These are phyloP conservation scores for Ophiostoma piceae DNA, from an alignment of 2,329 filamentous ascomycete genomes.

Conservation along the genomic window DNA sequence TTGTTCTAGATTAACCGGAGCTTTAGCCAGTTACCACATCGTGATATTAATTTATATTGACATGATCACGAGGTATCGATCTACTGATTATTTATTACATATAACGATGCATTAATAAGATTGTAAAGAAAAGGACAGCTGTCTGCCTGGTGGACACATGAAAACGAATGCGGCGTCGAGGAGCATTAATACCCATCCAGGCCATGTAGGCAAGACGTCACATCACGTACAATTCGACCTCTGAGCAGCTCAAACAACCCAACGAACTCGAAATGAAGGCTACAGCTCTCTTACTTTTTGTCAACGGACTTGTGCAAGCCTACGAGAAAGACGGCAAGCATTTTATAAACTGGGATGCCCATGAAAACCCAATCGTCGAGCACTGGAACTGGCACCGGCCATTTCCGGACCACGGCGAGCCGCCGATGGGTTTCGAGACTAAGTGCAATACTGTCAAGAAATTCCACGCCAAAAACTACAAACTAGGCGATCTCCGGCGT, in stretches of 20 bases:
- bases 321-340: neutral
- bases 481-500: neutral
- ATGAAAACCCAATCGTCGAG: slow-evolving; percentile 30
- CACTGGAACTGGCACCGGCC: slow-evolving; percentile 33
- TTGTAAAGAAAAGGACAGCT: neutral
- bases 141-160: neutral
- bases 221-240: neutral
- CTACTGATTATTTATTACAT: neutral
- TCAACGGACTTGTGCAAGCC: neutral
- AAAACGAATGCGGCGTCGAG: neutral
- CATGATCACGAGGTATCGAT: too few species aligned
- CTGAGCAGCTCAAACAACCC: neutral
- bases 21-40: neutral
- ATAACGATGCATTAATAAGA: neutral
- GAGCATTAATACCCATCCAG: neutral
- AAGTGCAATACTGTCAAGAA: neutral
- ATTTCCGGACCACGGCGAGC: slow-evolving; percentile 32
- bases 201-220: neutral
- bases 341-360: slow-evolving; percentile 29
- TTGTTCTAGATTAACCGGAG: neutral
- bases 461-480: neutral
- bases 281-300: neutral
- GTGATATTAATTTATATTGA: neutral
- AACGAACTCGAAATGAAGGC: neutral
- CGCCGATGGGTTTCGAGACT: slow-evolving; percentile 31